A percentile compares a stretch with the other conserved stretches of the same genome.
phyloP scores from a whole-genome alignment of 345 rosid species.

The Raphanus sativus region DNA sequence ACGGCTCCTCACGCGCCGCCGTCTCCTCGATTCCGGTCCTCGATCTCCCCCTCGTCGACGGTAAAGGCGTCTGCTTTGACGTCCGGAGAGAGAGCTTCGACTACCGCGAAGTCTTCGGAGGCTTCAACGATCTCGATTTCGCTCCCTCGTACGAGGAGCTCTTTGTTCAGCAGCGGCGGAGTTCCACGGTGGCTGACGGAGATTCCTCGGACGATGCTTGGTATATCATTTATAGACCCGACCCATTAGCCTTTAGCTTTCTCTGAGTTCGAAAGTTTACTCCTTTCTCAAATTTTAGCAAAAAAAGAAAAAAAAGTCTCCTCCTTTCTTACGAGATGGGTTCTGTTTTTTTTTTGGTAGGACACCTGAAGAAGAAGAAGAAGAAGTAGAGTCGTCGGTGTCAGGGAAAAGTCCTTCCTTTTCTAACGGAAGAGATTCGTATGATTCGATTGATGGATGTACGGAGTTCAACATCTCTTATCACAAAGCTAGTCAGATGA shows the following conservation, averaged over 20 bases:
- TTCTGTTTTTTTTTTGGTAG: constrained; percentile 39
- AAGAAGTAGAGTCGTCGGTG: constrained; percentile 63
- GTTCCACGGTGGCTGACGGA: constrained; percentile 35
- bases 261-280: background rate
- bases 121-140: constrained; percentile 52
- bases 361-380: constrained; percentile 62
- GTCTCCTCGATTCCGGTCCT: constrained; percentile 82
- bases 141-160: constrained; percentile 67
- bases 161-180: constrained; percentile 32
- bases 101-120: constrained; percentile 80
- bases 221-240: constrained; percentile 37
- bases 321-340: background rate
- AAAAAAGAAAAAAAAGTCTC: no score
- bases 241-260: background rate
- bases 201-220: constrained; percentile 83
- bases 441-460: constrained; percentile 53
- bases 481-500: constrained; percentile 54
- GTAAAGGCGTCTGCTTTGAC: constrained; percentile 56
- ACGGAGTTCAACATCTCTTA: constrained; percentile 72
- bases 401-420: constrained; percentile 51
- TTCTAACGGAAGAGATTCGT: constrained; percentile 63
- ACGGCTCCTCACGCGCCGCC: constrained; percentile 60
- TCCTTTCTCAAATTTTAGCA: background rate
- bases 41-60: constrained; percentile 67
- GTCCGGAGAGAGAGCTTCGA: constrained; percentile 62